Evolutionary conservation across 306 rosid species (phyloP), one percentile per base, ranked within the genome.

Genomic region (barrel medic (Medicago truncatula)): DNA sequence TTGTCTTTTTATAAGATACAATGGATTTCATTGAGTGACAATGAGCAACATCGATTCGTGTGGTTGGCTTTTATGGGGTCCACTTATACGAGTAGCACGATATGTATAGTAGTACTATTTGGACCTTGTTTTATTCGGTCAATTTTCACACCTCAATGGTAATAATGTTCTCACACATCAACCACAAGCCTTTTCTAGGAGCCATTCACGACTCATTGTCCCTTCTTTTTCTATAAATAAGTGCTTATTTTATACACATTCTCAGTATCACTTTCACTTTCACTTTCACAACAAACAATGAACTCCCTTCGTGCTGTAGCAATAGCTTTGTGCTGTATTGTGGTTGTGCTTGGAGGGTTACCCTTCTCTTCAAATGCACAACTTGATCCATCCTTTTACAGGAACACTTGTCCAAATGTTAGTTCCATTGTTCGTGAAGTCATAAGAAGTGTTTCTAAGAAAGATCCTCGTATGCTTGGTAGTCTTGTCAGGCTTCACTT

Each of bases 401-500:
- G 2, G 0, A 0, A 66, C 1, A 62, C 78, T 15, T 88, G 89
- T 75, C 89, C 93, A 4, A 39, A 56, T 0, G 70, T 78, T 4
- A 56, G 23, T 13, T 6, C 17, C 60, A 54, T 75, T 60, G 82
- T 88, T 1, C 47, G 43, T 12, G 36, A 39, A 21, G 76, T 82
- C 7, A 10, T 86, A 21, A 1, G 31, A 0, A 17, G 57, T 0
- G 87, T 72, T 65, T 59, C 85, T 4, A 57, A 7, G 47, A 49
- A 52, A 0, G 89, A 88, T 71, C 47, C 84, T 0, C 78, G 88
- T 1, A 77, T 82, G 43, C 80, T 78, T 34, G 88, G 76, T 8
- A 84, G 87, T 67, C 81, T 88, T 74, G 12, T 76, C 12, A 82
- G 92, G 62, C 89, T 88, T 82, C 83, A 80, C 43, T 88, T 88